Percentiles rank a stretch among this genome's conserved stretches.
Conservation (phyloP, 1,284 basidiomycete genomes). For the Apiotrichum gracile region DNA sequence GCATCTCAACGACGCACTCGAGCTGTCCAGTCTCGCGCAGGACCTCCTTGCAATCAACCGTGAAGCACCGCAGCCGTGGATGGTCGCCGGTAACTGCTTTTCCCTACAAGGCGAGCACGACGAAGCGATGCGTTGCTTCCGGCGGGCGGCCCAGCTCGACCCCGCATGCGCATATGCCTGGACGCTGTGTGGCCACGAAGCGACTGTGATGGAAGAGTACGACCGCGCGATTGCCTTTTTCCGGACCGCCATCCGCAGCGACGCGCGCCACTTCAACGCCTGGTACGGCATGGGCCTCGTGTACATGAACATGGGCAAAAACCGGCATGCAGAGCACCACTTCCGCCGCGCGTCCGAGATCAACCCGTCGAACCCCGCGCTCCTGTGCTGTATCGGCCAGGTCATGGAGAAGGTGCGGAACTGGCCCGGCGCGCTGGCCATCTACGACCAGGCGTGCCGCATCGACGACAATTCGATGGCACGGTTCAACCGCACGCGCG, state of each 20-base stretch:
- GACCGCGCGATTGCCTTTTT: constrained; percentile 84
- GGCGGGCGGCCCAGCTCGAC: constrained; percentile 76
- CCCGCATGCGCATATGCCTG: constrained; percentile 82
- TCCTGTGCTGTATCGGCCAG: constrained; percentile 84
- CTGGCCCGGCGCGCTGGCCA: constrained; percentile 61
- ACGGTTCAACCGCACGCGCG: constrained; percentile 81
- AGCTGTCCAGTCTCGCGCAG: constrained; percentile 83
- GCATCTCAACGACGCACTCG: constrained; percentile 75
- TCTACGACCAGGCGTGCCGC: constrained; percentile 68
- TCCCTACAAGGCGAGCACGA: constrained; percentile 83
- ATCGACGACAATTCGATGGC: constrained; percentile 69
- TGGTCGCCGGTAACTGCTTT: constrained; percentile 87
- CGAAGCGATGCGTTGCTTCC: constrained; percentile 85
- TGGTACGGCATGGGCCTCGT: constrained; percentile 97
- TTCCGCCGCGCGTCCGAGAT: constrained; percentile 83
- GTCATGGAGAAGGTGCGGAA: constrained; percentile 78
- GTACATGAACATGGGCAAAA: constrained; percentile 84
- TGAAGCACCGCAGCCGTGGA: constrained; percentile 82
- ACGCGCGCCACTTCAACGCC: constrained; percentile 87
- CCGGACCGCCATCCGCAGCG: constrained; percentile 76
- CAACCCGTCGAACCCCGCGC: constrained; percentile 82
- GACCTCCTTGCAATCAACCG: constrained; percentile 75
- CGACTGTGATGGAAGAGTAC: constrained; percentile 78
- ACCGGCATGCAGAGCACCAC: constrained; percentile 86
- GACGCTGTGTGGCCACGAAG: constrained; percentile 90